Conservation (phyloP, 192 early-diverging fungal species). For the Spinellus fusiger region DNA sequence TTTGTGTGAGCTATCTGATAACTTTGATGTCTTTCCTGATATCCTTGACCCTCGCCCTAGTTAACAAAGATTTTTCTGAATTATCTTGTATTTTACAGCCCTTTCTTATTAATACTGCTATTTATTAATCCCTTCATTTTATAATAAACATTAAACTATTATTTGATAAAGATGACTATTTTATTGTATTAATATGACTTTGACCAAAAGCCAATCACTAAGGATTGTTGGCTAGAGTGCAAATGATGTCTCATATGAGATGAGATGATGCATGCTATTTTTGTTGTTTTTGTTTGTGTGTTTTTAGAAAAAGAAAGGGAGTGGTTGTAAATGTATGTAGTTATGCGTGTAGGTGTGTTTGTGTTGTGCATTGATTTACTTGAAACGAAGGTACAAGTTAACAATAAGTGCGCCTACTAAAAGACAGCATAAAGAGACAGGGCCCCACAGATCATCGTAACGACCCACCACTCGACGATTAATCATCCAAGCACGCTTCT, state of each 20-base stretch:
- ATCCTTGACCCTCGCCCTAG: slow-evolving; percentile 5
- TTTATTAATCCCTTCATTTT: too few relatives aligned
- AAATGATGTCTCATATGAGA: background rate
- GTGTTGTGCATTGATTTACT: background rate
- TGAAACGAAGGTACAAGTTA: slow-evolving; percentile 25
- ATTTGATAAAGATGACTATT: too few relatives aligned
- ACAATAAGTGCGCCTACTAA: slow-evolving; percentile 55
- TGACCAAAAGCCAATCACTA: too few relatives aligned
- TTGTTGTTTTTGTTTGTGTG: too few relatives aligned
- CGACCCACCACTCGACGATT: slow-evolving; percentile 43
- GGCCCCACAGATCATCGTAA: slow-evolving; percentile 74
- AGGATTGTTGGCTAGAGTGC: background rate
- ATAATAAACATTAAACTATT: too few relatives aligned
- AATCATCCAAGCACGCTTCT: slow-evolving; percentile 33
- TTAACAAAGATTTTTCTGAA: background rate
- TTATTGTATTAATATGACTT: too few relatives aligned
- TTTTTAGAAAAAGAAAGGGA: too few relatives aligned
- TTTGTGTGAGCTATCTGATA: slow-evolving; percentile 25
- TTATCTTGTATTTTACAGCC: too few relatives aligned
- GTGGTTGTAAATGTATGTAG: background rate
- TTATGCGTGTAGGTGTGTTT: background rate
- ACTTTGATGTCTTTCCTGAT: slow-evolving; percentile 8
- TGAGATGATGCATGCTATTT: too few relatives aligned
- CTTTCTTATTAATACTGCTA: too few relatives aligned
- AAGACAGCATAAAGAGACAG: slow-evolving; percentile 62